phyloP scores from a whole-genome alignment of 176 grass and related monocot genomes.

The Guadua angustifolia region DNA sequence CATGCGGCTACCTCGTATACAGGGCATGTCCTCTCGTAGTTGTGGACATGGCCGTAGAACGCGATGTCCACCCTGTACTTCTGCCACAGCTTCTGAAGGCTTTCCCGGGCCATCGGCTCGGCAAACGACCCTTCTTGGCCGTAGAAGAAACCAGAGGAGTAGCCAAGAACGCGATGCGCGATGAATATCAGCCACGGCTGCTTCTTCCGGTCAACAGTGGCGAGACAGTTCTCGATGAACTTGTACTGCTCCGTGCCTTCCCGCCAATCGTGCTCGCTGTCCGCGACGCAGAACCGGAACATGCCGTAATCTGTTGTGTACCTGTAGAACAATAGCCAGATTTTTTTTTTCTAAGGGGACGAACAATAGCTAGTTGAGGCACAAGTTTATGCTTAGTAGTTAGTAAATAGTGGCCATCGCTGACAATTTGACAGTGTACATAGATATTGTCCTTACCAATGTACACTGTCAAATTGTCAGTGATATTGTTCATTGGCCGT shows the following conservation, averaged over 20 bases:
- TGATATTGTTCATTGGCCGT: not conserved
- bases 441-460: not conserved
- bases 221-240: slow-evolving; percentile 77
- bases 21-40: slow-evolving; percentile 88
- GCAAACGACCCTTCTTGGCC: slow-evolving; percentile 49
- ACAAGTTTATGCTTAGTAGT: not conserved
- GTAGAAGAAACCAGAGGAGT: slow-evolving; percentile 68
- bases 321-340: slow-evolving; percentile 43
- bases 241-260: slow-evolving; percentile 81
- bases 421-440: not conserved
- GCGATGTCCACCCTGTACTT: slow-evolving; percentile 74
- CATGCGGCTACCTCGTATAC: slow-evolving; percentile 60
- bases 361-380: not conserved
- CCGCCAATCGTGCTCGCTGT: slow-evolving; percentile 87
- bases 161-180: slow-evolving; percentile 83
- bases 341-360: too few relatives aligned
- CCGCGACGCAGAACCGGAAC: slow-evolving; percentile 88
- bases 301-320: slow-evolving; percentile 84
- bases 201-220: slow-evolving; percentile 73
- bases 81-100: slow-evolving; percentile 78
- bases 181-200: slow-evolving; percentile 90
- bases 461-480: too few relatives aligned
- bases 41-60: slow-evolving; percentile 83
- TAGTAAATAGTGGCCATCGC: not conserved
- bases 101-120: slow-evolving; percentile 71